Percentiles rank a stretch among this genome's conserved stretches.
Evolutionary conservation across 495 filamentous ascomycete genomes (phyloP).

Genomic region (Lasiosphaeria miniovina): DNA sequence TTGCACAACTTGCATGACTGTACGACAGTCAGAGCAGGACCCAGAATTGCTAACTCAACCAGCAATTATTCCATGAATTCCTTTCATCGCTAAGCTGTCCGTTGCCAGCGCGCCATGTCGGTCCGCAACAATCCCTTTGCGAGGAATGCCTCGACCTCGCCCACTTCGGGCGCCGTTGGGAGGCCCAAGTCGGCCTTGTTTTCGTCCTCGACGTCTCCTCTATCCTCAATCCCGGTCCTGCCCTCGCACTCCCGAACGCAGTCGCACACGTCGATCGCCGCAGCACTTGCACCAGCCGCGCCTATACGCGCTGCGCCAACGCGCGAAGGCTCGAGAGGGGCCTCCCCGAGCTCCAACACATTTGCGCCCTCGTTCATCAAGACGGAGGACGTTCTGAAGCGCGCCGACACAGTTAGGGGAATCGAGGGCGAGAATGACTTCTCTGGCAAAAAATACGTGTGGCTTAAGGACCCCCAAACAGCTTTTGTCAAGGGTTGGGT

Average conservation of each 20-base stretch:
- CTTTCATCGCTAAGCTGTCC: conserved; percentile 4
- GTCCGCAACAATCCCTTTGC: conserved; percentile 74
- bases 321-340: conserved; percentile 62
- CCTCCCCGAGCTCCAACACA: conserved; percentile 59
- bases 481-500: conserved; percentile 94
- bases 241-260: conserved; percentile 40
- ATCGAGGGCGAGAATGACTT: conserved; percentile 97
- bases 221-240: conserved; percentile 30
- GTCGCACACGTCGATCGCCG: conserved; percentile 37
- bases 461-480: conserved; percentile 79
- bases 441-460: conserved; percentile 98
- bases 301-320: conserved; percentile 36
- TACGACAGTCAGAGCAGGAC: conserved; percentile 6
- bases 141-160: conserved; percentile 59
- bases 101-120: conserved; percentile 36
- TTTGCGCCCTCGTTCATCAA: conserved; percentile 97
- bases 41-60: conserved; percentile 10
- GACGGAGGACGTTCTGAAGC: conserved; percentile 65
- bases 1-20: conserved; percentile 14
- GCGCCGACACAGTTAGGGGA: conserved; percentile 64
- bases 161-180: conserved; percentile 49
- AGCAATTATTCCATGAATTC: conserved; percentile 21
- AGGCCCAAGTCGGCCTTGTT: conserved; percentile 74
- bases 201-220: conserved; percentile 50
- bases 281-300: conserved; percentile 28